phyloP scores from a whole-genome alignment of 192 early-diverging fungal species.

The Globomyces pollinis-pini region DNA sequence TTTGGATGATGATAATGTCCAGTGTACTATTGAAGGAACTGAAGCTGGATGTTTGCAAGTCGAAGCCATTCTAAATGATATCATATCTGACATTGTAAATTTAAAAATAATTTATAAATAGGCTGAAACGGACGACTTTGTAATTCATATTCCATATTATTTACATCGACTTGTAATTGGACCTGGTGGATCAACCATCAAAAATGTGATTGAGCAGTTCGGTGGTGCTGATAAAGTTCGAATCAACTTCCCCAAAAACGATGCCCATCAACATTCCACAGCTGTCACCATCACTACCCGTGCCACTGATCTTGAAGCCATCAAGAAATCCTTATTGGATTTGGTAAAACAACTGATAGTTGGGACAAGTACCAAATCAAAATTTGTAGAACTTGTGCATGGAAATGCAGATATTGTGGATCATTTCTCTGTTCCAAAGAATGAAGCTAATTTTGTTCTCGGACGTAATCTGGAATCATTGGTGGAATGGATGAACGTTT shows the following conservation, averaged over 20 bases:
- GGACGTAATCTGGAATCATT: constrained; percentile 26
- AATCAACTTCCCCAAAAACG: constrained; percentile 32
- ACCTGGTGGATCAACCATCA: constrained; percentile 61
- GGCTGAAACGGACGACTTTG: constrained; percentile 20
- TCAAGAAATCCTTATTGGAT: not conserved
- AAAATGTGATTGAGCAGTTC: constrained; percentile 48
- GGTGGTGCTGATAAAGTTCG: constrained; percentile 40
- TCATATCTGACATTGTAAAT: not conserved
- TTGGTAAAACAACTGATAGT: not conserved
- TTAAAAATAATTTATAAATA: not conserved
- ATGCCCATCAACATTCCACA: constrained; percentile 22
- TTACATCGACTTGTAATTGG: constrained; percentile 81
- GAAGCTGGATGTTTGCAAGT: constrained; percentile 24
- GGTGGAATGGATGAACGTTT: constrained; percentile 29
- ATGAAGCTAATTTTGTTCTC: constrained; percentile 23
- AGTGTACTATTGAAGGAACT: constrained; percentile 34
- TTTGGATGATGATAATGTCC: constrained; percentile 21
- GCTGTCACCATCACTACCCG: constrained; percentile 26
- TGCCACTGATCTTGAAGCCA: constrained; percentile 1
- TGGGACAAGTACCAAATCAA: not conserved
- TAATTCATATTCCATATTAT: constrained; percentile 59
- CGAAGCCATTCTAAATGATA: constrained; percentile 13
- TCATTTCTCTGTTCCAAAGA: constrained; percentile 24
- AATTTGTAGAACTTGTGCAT: not conserved
- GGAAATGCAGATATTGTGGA: not conserved